Conservation (phyloP, 768 basidiomycete species). For the Trametes maxima region DNA sequence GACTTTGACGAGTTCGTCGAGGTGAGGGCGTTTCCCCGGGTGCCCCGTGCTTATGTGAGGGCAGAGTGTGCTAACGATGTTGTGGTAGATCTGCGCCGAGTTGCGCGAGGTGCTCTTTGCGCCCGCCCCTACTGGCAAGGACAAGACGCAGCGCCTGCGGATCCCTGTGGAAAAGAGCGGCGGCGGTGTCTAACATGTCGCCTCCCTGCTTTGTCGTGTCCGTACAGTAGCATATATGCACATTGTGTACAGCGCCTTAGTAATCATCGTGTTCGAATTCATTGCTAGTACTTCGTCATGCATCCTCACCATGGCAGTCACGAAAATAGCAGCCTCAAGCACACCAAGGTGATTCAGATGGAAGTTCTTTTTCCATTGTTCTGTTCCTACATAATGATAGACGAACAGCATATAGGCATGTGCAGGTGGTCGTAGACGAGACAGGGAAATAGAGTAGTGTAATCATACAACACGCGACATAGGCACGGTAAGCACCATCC, state of each 20-base stretch:
- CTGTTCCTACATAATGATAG: constrained; percentile 15
- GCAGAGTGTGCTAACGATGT: constrained; percentile 5
- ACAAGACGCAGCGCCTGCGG: constrained; percentile 42
- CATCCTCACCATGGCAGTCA: neutral
- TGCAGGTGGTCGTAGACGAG: constrained; percentile 9
- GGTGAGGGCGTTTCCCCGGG: constrained; percentile 40
- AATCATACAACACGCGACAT: constrained; percentile 21
- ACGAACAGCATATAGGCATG: constrained; percentile 22
- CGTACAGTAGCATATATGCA: constrained; percentile 1
- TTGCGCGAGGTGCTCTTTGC: constrained; percentile 66
- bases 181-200: constrained; percentile 45
- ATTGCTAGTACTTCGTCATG: neutral
- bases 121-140: constrained; percentile 35
- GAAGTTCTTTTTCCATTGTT: constrained; percentile 7
- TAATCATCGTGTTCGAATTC: neutral
- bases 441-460: constrained; percentile 3
- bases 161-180: constrained; percentile 60
- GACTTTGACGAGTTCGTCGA: constrained; percentile 89
- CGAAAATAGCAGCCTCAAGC: neutral
- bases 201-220: neutral
- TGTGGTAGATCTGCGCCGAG: constrained; percentile 65
- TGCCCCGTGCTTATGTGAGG: neutral
- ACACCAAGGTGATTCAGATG: neutral
- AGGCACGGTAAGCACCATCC: constrained; percentile 9
- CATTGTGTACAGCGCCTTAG: neutral